Base-by-base conservation (phyloP, 768 basidiomycete species). In the Russula abietina region DNA sequence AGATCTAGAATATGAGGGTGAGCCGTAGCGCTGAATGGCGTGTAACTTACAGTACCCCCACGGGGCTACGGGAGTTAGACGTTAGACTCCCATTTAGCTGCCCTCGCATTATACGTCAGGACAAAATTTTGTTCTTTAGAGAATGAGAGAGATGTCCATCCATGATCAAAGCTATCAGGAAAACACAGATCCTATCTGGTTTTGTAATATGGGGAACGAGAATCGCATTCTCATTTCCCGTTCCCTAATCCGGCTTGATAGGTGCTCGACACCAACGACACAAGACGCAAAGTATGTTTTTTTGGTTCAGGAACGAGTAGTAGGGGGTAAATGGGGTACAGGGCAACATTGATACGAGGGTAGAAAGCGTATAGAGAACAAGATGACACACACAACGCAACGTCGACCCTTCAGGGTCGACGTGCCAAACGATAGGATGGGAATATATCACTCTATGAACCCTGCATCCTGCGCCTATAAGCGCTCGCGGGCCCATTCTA, bases 401-500 rank as follows among this genome's bases (percentile, higher is more conserved):
- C 43, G 33, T 26, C 3, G 14, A n/a, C 45, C 52, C 57, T 2
- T n/a, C 39, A 41, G 62, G 48, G 50, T 6, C 17, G 32, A 46
- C 30, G 24, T 36, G 8, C 30, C 19, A 36, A 45, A 53, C 28
- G 36, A 59, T 49, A 52, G 38, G 26, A 24, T 19, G 24, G 57
- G 24, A 28, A 38, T 46, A n/a, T n/a, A 30, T 49, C 19, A 39
- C 22, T 46, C 53, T 60, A 62, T 53, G 57, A 33, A 10, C 52
- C 50, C 54, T 59, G 61, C 16, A 55, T 49, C 50, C 51, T 59
- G 61, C 12, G 57, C 48, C 8, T 57, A 62, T 50, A 79, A 63
- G 52, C 77, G 74, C 65, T 74, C 73, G 70, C 79, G 83, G 45
- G 83, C 87, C 69, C 79, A 87, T 59, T 80, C 83, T 17, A 91